Base-by-base conservation (phyloP, 2,329 filamentous ascomycete species). In the Fusarium clavum region DNA sequence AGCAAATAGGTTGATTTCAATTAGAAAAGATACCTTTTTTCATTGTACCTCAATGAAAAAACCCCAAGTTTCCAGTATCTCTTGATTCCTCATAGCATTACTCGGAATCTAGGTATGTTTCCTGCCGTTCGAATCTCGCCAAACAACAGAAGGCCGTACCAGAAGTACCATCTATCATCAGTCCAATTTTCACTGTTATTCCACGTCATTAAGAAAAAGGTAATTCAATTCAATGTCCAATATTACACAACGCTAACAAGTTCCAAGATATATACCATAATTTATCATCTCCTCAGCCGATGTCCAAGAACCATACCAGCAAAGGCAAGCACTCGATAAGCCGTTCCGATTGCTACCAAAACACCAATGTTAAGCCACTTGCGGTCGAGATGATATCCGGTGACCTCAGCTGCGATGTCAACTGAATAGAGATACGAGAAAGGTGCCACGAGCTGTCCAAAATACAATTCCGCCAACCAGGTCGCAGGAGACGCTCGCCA, bases 381-480 rank as follows among this genome's bases (percentile, higher is more conserved):
- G 57, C 81, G 77, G 22, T 83, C 77, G 3, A 88, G 75, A 40
- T 79, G 76, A 64, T 82, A 88, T 1, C 86, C 86, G 3, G 83
- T 79, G 3, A 70, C 70, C 14, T 77, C 22, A 1, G 80, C 78
- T 8, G 86, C 86, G 32, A 81, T 47, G 2, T 87, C 80, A 14
- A 87, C 79, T 14, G 85, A 67, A 74, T 87, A 89, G 8, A 89
- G 71, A 65, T 87, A 85, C 0, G 67, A 74, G 65, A 87, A 80
- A 2, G 85, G 86, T 27, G 71, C 75, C 7, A 88, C 76, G 53
- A 87, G 82, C 73, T 85, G 79, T 0, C 83, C 84, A 67, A 87
- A 87, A 73, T 88, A 88, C 14, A 85, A 75, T 75, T 89, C 87
- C 0, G 85, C 83, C 25, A 88, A 79, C 87, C 86, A 89, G 1